phyloP scores from a whole-genome alignment of 257 asterid genomes.

The Solanum rostratum region DNA sequence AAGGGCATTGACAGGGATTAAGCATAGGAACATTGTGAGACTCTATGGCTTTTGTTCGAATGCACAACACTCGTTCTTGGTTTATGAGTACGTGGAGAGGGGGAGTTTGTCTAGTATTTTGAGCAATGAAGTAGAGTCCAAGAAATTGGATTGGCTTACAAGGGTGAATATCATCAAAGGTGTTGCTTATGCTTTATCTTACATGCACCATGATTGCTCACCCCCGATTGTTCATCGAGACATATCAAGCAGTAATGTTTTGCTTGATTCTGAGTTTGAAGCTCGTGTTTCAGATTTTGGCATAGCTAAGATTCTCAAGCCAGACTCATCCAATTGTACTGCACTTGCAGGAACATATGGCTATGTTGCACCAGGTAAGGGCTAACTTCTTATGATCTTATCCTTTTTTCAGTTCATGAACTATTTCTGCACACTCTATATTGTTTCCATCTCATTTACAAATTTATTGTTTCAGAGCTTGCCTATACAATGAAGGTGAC shows the following conservation, averaged over 20 bases:
- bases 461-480: not conserved
- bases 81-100: not conserved
- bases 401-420: not conserved
- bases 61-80: slow-evolving; percentile 4
- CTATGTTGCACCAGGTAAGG: not conserved
- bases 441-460: not conserved
- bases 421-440: not conserved
- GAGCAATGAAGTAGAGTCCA: not conserved
- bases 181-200: not conserved
- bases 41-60: not conserved
- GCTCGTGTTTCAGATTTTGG: slow-evolving; percentile 6
- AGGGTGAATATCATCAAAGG: slow-evolving; percentile 1
- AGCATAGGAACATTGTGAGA: not conserved
- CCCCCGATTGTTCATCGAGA: slow-evolving; percentile 7
- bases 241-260: slow-evolving; percentile 2
- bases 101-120: not conserved
- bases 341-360: slow-evolving; percentile 11
- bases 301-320: slow-evolving; percentile 4
- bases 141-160: not conserved
- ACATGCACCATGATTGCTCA: slow-evolving; percentile 6
- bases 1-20: not conserved
- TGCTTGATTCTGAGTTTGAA: not conserved
- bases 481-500: slow-evolving; percentile 8
- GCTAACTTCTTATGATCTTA: not conserved
- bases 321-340: slow-evolving; percentile 4